Evolutionary conservation across 2,329 filamentous ascomycete genomes (phyloP).

Genomic region (Alternaria infectoria): DNA sequence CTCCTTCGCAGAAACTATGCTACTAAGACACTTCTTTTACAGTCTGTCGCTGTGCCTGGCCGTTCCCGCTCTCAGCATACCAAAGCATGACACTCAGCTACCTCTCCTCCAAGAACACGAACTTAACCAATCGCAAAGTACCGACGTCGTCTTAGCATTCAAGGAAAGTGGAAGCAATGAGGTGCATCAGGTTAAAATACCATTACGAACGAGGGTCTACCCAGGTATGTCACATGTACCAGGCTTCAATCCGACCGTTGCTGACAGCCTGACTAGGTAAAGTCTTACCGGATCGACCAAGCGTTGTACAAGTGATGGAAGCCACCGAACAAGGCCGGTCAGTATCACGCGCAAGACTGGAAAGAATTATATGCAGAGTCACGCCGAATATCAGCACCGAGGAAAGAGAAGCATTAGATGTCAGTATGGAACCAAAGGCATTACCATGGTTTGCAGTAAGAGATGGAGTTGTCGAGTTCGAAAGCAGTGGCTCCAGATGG

Average conservation of each 20-base stretch:
- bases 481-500: slow-evolving; percentile 29
- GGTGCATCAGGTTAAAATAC: slow-evolving; percentile 22
- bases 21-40: background rate
- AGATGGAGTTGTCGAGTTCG: slow-evolving; percentile 43
- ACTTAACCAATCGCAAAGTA: background rate
- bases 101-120: slow-evolving; percentile 7
- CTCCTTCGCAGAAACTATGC: slow-evolving; percentile 1
- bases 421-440: slow-evolving; percentile 9
- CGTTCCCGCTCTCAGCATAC: slow-evolving; percentile 10
- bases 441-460: slow-evolving; percentile 36
- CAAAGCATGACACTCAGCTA: slow-evolving; percentile 9
- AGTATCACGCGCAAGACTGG: slow-evolving; percentile 22
- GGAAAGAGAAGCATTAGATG: slow-evolving; percentile 15
- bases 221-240: slow-evolving; percentile 15
- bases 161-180: slow-evolving; percentile 11
- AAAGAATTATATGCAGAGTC: slow-evolving; percentile 25
- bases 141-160: slow-evolving; percentile 21
- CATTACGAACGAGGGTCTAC: slow-evolving; percentile 16
- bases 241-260: background rate
- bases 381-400: slow-evolving; percentile 18
- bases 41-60: background rate
- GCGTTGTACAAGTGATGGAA: slow-evolving; percentile 21
- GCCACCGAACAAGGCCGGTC: slow-evolving; percentile 17
- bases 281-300: slow-evolving; percentile 17
- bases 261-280: slow-evolving; percentile 8